Conservation (phyloP, 2,329 filamentous ascomycete genomes). For the Scedosporium boydii region DNA sequence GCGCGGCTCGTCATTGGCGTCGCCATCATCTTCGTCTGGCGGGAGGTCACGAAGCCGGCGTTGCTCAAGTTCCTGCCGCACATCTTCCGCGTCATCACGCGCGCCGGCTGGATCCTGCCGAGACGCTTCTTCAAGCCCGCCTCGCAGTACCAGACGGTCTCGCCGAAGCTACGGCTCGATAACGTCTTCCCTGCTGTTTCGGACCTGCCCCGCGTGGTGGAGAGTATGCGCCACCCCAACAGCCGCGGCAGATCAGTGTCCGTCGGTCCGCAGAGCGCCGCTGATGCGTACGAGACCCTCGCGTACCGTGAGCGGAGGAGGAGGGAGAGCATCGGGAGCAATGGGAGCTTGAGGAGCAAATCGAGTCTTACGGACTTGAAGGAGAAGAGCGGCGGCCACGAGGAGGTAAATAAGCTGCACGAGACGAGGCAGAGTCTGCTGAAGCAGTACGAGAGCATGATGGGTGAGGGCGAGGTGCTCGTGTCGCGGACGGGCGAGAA, state of each 20-base stretch:
- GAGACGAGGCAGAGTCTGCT: slow-evolving; percentile 18
- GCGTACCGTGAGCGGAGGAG: slow-evolving; percentile 69
- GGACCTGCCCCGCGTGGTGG: slow-evolving; percentile 73
- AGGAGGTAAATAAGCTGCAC: background rate
- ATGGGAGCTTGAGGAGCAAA: slow-evolving; percentile 36
- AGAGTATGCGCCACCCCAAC: slow-evolving; percentile 67
- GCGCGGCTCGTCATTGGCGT: slow-evolving; percentile 71
- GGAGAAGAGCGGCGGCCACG: background rate
- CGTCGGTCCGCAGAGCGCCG: slow-evolving; percentile 87
- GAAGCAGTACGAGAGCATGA: slow-evolving; percentile 61
- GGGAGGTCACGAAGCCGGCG: slow-evolving; percentile 78
- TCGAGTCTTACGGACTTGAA: slow-evolving; percentile 9
- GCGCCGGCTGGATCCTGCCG: slow-evolving; percentile 68
- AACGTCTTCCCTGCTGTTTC: slow-evolving; percentile 86
- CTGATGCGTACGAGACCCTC: slow-evolving; percentile 90
- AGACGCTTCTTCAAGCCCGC: slow-evolving; percentile 86
- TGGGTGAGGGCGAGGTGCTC: slow-evolving; percentile 54
- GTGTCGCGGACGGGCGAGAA: slow-evolving; percentile 18
- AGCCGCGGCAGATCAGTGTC: slow-evolving; percentile 70
- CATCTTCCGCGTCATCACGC: slow-evolving; percentile 77
- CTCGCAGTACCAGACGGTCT: slow-evolving; percentile 82
- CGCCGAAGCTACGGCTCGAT: slow-evolving; percentile 56
- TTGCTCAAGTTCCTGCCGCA: slow-evolving; percentile 72
- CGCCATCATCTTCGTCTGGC: slow-evolving; percentile 77
- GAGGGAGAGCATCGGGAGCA: slow-evolving; percentile 44